Evolutionary conservation across 371 early-diverging fungal genomes (phyloP), one percentile per base, ranked within the genome.

Genomic region (Conidiobolus incongruus): DNA sequence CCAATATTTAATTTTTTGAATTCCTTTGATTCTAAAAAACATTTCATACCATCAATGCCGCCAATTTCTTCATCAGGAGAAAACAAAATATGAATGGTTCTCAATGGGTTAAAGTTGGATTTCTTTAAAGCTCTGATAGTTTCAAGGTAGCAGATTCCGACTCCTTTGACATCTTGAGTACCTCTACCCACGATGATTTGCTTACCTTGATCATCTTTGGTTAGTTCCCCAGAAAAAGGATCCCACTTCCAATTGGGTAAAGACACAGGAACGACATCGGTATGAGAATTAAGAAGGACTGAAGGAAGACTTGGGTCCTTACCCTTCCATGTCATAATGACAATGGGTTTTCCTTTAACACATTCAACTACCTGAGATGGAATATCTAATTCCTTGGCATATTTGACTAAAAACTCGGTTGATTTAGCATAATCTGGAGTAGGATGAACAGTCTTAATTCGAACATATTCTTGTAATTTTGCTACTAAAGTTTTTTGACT

Each of bases 151-250:
- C 56, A 61, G 23, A 61, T 62, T 19, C 82, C 82, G 30, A 82
- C 78, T 48, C 76, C 77, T 58, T 85, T 85, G 81, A 82, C 81
- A 52, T 85, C 86, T 54, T 85, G 82, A 2, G 78, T 47, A 0
- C 85, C 86, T 28, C 86, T 70, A 10, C 81, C 86, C 47, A 65
- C 55, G 51, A 85, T 82, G 34, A 60, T 54, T 29, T 68, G 68
- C 33, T 77, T 70, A 21, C 57, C 60, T 47, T 53, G 53, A 4
- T 53, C 56, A 5, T 46, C 53, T 36, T 62, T 45, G 26, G 60
- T 59, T 22, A 70, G 68, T 34, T 53, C 56, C 12, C 81, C 86
- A 4, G 62, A 71, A 47, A 82, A 82, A 2, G 86, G 79, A 30
- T 65, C 67, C 43, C 69, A 60, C 3, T 57, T 67, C 86, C 86